Base-by-base conservation (phyloP, 306 rosid species). In the Castanospermum australe region DNA sequence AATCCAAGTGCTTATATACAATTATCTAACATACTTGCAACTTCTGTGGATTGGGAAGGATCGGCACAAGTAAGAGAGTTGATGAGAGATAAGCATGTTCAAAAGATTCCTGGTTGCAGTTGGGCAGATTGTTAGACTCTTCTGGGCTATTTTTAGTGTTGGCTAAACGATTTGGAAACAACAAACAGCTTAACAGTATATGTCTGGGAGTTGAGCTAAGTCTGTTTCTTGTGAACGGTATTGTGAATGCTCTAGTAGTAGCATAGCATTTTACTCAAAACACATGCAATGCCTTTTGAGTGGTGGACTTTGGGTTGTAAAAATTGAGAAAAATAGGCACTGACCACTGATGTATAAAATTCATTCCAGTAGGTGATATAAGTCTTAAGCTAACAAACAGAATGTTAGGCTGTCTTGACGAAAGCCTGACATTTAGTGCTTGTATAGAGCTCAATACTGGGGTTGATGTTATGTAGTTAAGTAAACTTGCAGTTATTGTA, bases 21-120 rank as follows among this genome's bases (percentile, higher is more conserved):
- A 35, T 59, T 93, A 62, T 91, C 96, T 36, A 93, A 88, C 76
- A 75, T 89, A 76, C 88, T 88, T 73, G 92, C 96, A 73, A 77
- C 87, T 15, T 75, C 69, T 20, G 88, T 80, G n/a, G 96, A 93
- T 68, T 90, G 97, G 97, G 93, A 89, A 86, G 90, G 84, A 81
- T 91, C 94, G 39, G 94, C 85, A 30, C 62, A 82, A 71, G 87
- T 89, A 69, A 80, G 92, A 86, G 80, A 84, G 55, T 14, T 79
- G 67, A 93, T 93, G 90, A 88, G 75, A 85, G 68, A 76, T 77
- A 85, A 76, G 57, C 79, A 81, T 39, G 64, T 91, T 68, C 87
- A 70, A 61, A 89, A 86, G 82, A 81, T 66, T 84, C 82, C 90
- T 45, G 96, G 94, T 76, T 80, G 74, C 83, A 93, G 96, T 70